Evolutionary conservation across 2,329 filamentous ascomycete species (phyloP).

Genomic region (Trichoderma semiorbis): DNA sequence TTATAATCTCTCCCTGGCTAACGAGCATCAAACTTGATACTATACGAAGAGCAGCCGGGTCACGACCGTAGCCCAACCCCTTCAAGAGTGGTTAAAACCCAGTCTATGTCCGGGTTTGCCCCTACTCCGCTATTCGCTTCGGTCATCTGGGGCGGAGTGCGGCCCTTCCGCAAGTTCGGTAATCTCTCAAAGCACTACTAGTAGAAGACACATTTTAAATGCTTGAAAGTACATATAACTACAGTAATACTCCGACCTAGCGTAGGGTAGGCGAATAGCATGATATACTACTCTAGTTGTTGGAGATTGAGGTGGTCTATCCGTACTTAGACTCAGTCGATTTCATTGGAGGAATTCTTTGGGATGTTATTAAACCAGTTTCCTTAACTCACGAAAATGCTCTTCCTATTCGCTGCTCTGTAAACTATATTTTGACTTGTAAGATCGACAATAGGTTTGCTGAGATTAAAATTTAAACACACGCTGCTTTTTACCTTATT

Average conservation of each 20-base stretch:
- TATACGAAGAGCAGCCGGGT: not conserved
- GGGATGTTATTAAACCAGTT: not conserved
- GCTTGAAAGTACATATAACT: no score
- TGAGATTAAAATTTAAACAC: not conserved
- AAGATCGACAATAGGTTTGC: not conserved
- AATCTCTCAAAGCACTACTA: not conserved
- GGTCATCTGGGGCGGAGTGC: not conserved
- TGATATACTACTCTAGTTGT: not conserved
- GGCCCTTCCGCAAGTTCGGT: not conserved
- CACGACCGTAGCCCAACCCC: not conserved
- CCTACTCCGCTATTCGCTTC: not conserved
- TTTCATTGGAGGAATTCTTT: not conserved
- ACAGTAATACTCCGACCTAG: no score
- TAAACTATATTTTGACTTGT: not conserved
- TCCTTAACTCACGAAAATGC: not conserved
- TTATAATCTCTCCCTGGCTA: not conserved
- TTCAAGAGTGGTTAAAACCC: not conserved
- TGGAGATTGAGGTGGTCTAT: not conserved
- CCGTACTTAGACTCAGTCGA: not conserved
- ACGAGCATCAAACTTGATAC: not conserved
- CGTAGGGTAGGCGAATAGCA: no score
- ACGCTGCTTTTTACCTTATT: not conserved
- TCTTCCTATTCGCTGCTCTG: not conserved
- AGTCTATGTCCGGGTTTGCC: not conserved
- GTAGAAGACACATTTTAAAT: no score